phyloP scores from a whole-genome alignment of 169 alveolate genomes.

The Neospora caninum region DNA sequence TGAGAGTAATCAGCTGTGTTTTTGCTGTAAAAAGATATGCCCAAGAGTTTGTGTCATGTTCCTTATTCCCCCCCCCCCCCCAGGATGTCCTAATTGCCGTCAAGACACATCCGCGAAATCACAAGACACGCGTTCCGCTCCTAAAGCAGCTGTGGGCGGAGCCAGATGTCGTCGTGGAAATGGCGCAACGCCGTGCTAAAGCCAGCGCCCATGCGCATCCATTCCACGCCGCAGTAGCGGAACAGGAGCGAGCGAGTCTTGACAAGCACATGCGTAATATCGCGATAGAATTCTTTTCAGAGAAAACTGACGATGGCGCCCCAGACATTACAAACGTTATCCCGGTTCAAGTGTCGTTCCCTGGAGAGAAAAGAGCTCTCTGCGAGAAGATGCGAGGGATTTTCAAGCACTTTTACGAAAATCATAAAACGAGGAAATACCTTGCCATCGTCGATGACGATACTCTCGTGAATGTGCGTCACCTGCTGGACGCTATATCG shows the following conservation, averaged over 20 bases:
- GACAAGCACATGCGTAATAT: conserved; percentile 7
- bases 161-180: conserved; percentile 13
- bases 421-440: not conserved
- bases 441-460: conserved; percentile 51
- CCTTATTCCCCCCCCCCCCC: too few species aligned
- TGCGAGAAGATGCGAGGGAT: conserved; percentile 14
- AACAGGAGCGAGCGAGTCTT: not conserved
- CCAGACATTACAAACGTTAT: not conserved
- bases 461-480: conserved; percentile 54
- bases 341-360: not conserved
- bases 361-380: conserved; percentile 8
- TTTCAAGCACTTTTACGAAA: not conserved
- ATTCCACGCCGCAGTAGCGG: not conserved
- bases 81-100: conserved; percentile 59
- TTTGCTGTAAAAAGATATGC: too few species aligned
- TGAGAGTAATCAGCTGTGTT: too few species aligned
- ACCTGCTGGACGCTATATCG: conserved; percentile 39
- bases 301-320: not conserved
- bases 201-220: not conserved
- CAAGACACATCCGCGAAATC: conserved; percentile 52
- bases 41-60: not conserved
- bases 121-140: conserved; percentile 45
- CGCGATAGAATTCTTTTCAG: not conserved
- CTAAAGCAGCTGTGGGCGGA: conserved; percentile 64
- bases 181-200: conserved; percentile 33